These are phyloP conservation scores for Populus euphratica DNA, from an alignment of 345 rosid genomes.

Conservation along the genomic window DNA sequence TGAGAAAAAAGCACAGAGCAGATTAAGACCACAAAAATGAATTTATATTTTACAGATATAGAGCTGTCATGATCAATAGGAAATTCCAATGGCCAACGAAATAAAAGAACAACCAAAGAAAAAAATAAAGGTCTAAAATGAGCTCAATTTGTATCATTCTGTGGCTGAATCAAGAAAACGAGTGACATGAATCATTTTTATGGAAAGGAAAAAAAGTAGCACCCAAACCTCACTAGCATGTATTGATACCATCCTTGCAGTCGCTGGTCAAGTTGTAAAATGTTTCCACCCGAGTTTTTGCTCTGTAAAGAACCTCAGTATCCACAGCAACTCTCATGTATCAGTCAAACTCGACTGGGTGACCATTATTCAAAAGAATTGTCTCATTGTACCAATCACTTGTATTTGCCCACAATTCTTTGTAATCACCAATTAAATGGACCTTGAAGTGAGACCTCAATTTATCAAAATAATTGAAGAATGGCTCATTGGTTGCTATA, in stretches of 20 bases:
- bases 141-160: constrained; percentile 17
- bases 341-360: constrained; percentile 78
- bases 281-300: constrained; percentile 75
- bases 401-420: constrained; percentile 63
- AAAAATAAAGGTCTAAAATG: constrained; percentile 8
- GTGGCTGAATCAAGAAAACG: constrained; percentile 15
- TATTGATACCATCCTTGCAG: constrained; percentile 89
- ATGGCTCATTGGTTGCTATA: constrained; percentile 78
- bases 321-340: constrained; percentile 97
- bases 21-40: neutral
- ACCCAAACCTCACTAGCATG: constrained; percentile 54
- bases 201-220: neutral
- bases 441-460: constrained; percentile 83
- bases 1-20: neutral
- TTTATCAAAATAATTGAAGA: constrained; percentile 83
- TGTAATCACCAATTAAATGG: constrained; percentile 81
- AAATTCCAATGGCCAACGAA: constrained; percentile 11
- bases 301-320: constrained; percentile 78
- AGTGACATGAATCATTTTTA: constrained; percentile 11
- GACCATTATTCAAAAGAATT: constrained; percentile 52
- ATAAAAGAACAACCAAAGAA: constrained; percentile 20
- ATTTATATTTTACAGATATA: constrained; percentile 24
- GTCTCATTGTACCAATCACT: constrained; percentile 96
- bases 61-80: constrained; percentile 9
- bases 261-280: constrained; percentile 80